Conservation (phyloP, 2,329 filamentous ascomycete genomes). For the Nannizzia gypsea region DNA sequence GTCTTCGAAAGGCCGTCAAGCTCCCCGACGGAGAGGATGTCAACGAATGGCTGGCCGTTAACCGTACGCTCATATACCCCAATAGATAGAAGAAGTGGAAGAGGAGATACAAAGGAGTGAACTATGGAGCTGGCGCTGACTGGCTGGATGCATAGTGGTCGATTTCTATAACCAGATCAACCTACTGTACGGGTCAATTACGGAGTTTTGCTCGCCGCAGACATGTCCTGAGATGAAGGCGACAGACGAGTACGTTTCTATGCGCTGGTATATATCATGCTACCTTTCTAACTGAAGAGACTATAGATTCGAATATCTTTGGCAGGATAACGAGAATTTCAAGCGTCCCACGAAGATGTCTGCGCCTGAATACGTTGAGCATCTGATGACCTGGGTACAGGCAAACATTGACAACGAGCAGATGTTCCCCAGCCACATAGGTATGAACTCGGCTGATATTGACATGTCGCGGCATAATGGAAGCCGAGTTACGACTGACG, state of each 20-base stretch:
- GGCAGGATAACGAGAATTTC: conserved; percentile 91
- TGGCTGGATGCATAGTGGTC: conserved; percentile 55
- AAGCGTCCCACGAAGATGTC: conserved; percentile 97
- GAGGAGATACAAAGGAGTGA: not conserved
- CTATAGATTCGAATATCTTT: conserved; percentile 86
- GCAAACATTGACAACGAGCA: conserved; percentile 89
- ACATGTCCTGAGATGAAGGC: conserved; percentile 99
- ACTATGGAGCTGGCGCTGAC: not conserved
- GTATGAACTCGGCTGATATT: conserved; percentile 32
- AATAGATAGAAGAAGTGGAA: not conserved
- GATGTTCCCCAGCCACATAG: conserved; percentile 88
- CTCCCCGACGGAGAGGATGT: conserved; percentile 93
- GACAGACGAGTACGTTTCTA: conserved; percentile 70
- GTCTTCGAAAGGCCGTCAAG: conserved; percentile 90
- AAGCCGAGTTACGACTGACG: not conserved
- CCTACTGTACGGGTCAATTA: conserved; percentile 94
- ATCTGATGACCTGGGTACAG: conserved; percentile 95
- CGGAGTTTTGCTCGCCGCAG: conserved; percentile 95
- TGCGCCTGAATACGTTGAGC: conserved; percentile 92
- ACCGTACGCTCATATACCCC: conserved; percentile 50
- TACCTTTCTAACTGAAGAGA: not conserved
- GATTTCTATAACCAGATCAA: conserved; percentile 99
- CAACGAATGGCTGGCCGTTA: conserved; percentile 97
- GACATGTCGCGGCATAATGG: not conserved
- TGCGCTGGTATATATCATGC: not conserved